Conservation (phyloP, 371 early-diverging fungal species). For the Lichtheimia ornata region DNA sequence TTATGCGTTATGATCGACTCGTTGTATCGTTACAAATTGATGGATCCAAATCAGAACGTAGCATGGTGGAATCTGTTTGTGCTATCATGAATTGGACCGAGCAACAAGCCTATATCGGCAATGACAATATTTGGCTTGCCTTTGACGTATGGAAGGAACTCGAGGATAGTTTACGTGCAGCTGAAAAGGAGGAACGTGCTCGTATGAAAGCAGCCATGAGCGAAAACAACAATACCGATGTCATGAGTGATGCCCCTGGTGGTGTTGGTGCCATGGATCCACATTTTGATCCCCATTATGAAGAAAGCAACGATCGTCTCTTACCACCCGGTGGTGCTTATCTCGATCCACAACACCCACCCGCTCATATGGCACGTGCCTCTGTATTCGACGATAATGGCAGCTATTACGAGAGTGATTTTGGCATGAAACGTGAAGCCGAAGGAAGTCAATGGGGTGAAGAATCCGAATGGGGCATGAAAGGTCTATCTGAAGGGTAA, state of each 20-base stretch:
- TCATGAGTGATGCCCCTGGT: conserved; percentile 9
- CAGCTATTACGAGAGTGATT: conserved; percentile 49
- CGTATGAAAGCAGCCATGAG: conserved; percentile 41
- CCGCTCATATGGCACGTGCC: conserved; percentile 18
- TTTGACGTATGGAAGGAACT: conserved; percentile 78
- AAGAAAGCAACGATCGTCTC: conserved; percentile 6
- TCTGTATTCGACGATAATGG: conserved; percentile 48
- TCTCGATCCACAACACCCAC: conserved; percentile 5
- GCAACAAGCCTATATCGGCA: conserved; percentile 52
- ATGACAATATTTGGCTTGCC: conserved; percentile 66
- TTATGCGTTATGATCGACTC: conserved; percentile 58
- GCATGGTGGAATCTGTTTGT: conserved; percentile 43
- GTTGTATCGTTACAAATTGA: conserved; percentile 45
- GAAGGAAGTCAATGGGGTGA: conserved; percentile 58
- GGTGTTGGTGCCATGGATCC: conserved; percentile 10
- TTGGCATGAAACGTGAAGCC: conserved; percentile 44
- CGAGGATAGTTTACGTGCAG: conserved; percentile 74
- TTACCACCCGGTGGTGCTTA: conserved; percentile 30
- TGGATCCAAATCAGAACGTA: conserved; percentile 30
- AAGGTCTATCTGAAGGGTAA: conserved; percentile 54
- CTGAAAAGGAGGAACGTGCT: conserved; percentile 71
- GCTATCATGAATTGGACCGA: conserved; percentile 52
- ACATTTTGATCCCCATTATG: conserved; percentile 27
- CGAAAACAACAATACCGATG: conserved; percentile 9
- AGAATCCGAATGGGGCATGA: conserved; percentile 58